Percentiles rank a stretch among this genome's conserved stretches.
These are phyloP conservation scores for Rhodofomes roseus DNA, from an alignment of 1,284 basidiomycete genomes.

Conservation along the genomic window DNA sequence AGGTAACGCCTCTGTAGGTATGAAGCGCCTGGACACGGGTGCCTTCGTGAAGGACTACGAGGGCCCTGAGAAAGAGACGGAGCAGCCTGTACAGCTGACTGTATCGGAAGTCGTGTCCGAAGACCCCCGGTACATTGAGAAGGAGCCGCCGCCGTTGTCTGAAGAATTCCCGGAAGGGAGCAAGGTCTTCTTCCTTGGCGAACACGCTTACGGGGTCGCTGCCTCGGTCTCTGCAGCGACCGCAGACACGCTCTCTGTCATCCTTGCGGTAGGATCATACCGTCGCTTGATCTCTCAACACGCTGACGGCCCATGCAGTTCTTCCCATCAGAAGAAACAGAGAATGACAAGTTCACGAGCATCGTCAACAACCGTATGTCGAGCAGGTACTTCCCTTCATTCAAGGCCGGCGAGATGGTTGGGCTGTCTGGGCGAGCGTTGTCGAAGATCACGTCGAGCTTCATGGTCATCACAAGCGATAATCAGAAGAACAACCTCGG, in stretches of 20 bases:
- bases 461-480: conserved; percentile 78
- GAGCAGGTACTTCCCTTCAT: conserved; percentile 73
- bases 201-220: conserved; percentile 91
- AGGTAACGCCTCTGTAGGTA: conserved; percentile 42
- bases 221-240: conserved; percentile 80
- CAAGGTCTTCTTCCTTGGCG: conserved; percentile 94
- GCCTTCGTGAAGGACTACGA: conserved; percentile 97
- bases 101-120: conserved; percentile 79
- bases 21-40: conserved; percentile 86
- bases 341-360: conserved; percentile 75
- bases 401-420: conserved; percentile 67
- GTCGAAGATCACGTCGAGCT: conserved; percentile 89
- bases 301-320: conserved; percentile 47
- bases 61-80: conserved; percentile 73
- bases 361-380: conserved; percentile 56
- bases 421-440: conserved; percentile 73
- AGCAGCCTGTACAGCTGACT: conserved; percentile 84
- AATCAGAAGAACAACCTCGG: conserved; percentile 89
- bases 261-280: conserved; percentile 59
- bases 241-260: conserved; percentile 67
- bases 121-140: conserved; percentile 86
- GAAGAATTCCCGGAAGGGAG: conserved; percentile 90
- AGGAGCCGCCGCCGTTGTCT: conserved; percentile 75
- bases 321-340: conserved; percentile 77
- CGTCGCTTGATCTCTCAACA: no score